These are phyloP conservation scores for Globisporangium sylvaticum DNA, from an alignment of 352 stramenopile genomes.

Conservation along the genomic window DNA sequence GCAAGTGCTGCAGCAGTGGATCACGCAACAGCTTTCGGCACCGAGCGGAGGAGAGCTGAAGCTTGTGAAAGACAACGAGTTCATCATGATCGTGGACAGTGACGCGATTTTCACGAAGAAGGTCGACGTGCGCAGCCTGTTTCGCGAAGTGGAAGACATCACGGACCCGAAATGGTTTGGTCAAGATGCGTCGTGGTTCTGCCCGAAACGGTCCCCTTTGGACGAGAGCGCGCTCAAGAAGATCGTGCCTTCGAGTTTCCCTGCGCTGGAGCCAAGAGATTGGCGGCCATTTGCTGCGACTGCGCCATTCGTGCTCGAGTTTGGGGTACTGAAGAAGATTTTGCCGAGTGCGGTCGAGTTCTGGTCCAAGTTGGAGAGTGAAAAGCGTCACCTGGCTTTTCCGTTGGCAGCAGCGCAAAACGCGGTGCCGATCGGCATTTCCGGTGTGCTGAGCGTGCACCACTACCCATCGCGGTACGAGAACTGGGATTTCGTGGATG, in stretches of 20 bases:
- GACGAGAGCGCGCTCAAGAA: conserved; percentile 26
- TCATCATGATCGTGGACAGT: conserved; percentile 75
- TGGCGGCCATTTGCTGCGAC: conserved; percentile 73
- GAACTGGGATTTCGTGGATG: conserved; percentile 86
- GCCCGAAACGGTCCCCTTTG: conserved; percentile 46
- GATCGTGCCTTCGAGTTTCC: conserved; percentile 42
- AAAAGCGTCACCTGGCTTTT: conserved; percentile 62
- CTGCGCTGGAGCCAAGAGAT: conserved; percentile 38
- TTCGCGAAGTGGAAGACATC: conserved; percentile 58
- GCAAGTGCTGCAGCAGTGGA: conserved; percentile 50
- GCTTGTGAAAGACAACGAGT: conserved; percentile 44
- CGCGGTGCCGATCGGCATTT: conserved; percentile 49
- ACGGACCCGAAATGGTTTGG: conserved; percentile 47
- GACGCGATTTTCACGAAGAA: conserved; percentile 83
- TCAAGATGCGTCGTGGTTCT: conserved; percentile 82
- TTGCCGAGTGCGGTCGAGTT: conserved; percentile 45
- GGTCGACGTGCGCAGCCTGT: conserved; percentile 67
- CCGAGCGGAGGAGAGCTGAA: conserved; percentile 24
- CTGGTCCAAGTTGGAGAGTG: conserved; percentile 43
- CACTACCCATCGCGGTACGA: conserved; percentile 81
- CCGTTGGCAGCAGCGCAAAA: conserved; percentile 68
- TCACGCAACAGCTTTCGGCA: conserved; percentile 32
- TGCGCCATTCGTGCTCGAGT: conserved; percentile 67
- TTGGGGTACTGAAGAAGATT: conserved; percentile 40
- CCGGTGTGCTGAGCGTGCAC: conserved; percentile 68